Conservation (phyloP, 495 filamentous ascomycete species). For the Hypoxylon intermedium region DNA sequence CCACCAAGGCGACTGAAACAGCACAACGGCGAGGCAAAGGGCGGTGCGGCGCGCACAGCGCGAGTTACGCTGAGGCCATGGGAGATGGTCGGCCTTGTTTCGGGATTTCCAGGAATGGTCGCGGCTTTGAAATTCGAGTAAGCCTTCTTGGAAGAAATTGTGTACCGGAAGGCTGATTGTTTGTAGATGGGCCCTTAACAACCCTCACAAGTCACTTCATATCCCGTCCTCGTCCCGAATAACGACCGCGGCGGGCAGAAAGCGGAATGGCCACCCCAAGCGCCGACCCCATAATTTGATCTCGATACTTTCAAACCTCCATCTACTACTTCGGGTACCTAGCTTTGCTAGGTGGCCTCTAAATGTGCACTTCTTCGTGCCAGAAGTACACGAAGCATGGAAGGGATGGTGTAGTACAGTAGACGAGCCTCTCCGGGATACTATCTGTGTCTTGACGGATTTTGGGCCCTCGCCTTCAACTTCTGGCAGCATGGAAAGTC, state of each 20-base stretch:
- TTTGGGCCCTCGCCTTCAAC: slow-evolving; percentile 36
- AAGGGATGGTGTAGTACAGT: slow-evolving; percentile 61
- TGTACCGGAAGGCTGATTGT: slow-evolving; percentile 8
- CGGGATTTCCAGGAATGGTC: slow-evolving; percentile 84
- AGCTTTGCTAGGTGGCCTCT: slow-evolving; percentile 87
- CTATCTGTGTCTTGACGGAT: slow-evolving; percentile 65
- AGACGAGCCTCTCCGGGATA: slow-evolving; percentile 54
- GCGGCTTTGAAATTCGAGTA: slow-evolving; percentile 97
- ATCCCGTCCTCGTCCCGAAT: slow-evolving; percentile 66
- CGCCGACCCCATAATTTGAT: slow-evolving; percentile 65
- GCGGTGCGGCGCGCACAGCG: slow-evolving; percentile 81
- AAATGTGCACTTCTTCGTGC: slow-evolving; percentile 76
- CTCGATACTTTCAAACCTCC: slow-evolving; percentile 74
- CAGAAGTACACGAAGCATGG: slow-evolving; percentile 75
- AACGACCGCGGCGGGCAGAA: slow-evolving; percentile 45
- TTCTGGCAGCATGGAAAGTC: neutral
- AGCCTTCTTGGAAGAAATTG: slow-evolving; percentile 38
- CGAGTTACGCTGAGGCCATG: slow-evolving; percentile 74
- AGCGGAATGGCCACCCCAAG: slow-evolving; percentile 52
- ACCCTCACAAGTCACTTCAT: slow-evolving; percentile 77
- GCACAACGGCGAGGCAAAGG: slow-evolving; percentile 82
- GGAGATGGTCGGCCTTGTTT: slow-evolving; percentile 90
- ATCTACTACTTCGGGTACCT: slow-evolving; percentile 75
- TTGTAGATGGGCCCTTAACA: slow-evolving; percentile 88
- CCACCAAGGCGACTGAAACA: slow-evolving; percentile 82